phyloP scores from a whole-genome alignment of 163 green algal genomes.

The Trebouxiophyceae sp. region DNA sequence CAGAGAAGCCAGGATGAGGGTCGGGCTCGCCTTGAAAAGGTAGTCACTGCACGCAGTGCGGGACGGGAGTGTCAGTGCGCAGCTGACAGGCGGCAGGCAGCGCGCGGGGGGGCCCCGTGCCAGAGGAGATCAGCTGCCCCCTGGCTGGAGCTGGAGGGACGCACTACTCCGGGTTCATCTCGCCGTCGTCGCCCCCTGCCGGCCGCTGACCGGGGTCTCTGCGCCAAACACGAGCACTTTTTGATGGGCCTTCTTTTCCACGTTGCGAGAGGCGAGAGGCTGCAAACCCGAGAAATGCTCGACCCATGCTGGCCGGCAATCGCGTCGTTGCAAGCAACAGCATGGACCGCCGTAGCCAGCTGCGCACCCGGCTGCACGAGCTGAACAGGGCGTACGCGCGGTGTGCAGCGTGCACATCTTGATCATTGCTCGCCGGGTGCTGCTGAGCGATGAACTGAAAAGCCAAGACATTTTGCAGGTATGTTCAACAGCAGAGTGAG shows the following conservation, averaged over 20 bases:
- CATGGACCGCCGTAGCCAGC: neutral
- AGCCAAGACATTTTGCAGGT: too few relatives aligned
- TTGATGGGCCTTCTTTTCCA: neutral
- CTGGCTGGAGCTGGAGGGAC: too few relatives aligned
- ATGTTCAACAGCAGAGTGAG: too few relatives aligned
- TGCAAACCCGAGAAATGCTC: neutral
- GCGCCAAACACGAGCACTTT: neutral
- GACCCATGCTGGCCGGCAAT: neutral
- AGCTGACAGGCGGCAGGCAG: neutral
- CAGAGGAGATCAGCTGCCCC: too few relatives aligned
- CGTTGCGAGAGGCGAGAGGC: neutral
- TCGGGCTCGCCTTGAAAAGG: slow-evolving; percentile 57
- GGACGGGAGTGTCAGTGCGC: neutral
- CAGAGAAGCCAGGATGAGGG: neutral
- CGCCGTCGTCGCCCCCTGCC: neutral
- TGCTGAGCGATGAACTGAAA: too few relatives aligned
- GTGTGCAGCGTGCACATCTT: too few relatives aligned
- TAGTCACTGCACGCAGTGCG: slow-evolving; percentile 37
- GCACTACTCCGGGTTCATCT: slow-evolving; percentile 20
- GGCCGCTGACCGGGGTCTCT: neutral
- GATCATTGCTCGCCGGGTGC: too few relatives aligned
- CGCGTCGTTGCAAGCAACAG: neutral
- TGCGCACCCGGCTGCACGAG: too few relatives aligned
- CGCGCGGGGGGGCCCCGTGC: neutral
- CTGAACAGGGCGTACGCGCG: too few relatives aligned